Evolutionary conservation across 768 basidiomycete species (phyloP).

Genomic region (Tylopilus cervinicoccineus): DNA sequence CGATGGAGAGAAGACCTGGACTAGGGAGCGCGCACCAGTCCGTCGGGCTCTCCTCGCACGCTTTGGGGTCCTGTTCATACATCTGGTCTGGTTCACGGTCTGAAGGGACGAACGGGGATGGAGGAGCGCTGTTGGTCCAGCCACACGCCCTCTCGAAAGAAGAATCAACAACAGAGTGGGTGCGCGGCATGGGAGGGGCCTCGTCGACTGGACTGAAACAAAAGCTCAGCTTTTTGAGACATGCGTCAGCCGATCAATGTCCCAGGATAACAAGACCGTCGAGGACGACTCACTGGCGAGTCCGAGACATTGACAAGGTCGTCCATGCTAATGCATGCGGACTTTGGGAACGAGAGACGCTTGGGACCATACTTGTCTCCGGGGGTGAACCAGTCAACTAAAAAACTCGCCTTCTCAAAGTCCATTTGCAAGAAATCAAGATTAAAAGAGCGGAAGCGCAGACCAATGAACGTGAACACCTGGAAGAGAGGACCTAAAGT

Average conservation of each 20-base stretch:
- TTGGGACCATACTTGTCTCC: conserved; percentile 24
- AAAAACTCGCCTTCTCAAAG: conserved; percentile 30
- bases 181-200: conserved; percentile 2
- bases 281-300: conserved; percentile 21
- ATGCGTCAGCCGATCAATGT: conserved; percentile 5
- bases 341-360: conserved; percentile 33
- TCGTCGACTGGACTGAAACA: conserved; percentile 22
- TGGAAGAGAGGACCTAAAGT: conserved; percentile 1
- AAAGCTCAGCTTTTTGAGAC: conserved; percentile 17
- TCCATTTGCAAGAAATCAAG: conserved; percentile 24
- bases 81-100: conserved; percentile 6
- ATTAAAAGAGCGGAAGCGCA: conserved; percentile 4
- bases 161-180: conserved; percentile 15
- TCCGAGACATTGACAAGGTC: conserved; percentile 24
- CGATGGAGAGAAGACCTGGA: conserved; percentile 12
- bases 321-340: conserved; percentile 30
- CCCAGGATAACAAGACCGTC: neutral
- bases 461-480: neutral
- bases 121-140: conserved; percentile 19
- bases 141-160: conserved; percentile 17
- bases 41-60: neutral
- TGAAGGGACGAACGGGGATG: conserved; percentile 5
- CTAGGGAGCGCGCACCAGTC: conserved; percentile 3
- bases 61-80: conserved; percentile 5
- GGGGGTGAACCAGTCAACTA: conserved; percentile 29